A percentile compares a stretch with the other conserved stretches of the same genome.
Evolutionary conservation across 352 stramenopile genomes (phyloP).

Genomic region (Phytophthora kernoviae): DNA sequence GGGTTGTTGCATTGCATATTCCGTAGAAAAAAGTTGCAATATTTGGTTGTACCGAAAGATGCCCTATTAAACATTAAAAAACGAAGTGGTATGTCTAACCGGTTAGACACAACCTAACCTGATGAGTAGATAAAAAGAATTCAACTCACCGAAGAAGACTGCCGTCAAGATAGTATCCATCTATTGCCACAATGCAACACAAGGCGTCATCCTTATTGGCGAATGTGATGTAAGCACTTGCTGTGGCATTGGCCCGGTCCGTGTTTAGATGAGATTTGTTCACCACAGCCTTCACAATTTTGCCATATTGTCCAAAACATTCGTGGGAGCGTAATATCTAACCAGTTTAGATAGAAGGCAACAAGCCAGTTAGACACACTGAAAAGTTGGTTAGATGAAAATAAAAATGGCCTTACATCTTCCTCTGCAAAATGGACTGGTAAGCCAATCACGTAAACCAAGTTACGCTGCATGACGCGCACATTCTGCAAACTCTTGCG

Average conservation of each 20-base stretch:
- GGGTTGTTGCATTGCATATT: conserved; percentile 93
- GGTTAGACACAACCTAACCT: neutral
- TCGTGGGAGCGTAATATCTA: conserved; percentile 82
- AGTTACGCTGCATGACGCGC: conserved; percentile 93
- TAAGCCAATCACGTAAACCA: conserved; percentile 95
- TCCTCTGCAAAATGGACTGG: conserved; percentile 86
- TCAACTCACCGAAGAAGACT: conserved; percentile 60
- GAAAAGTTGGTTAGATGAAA: neutral
- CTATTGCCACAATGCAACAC: conserved; percentile 91
- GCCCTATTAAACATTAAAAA: conserved; percentile 48
- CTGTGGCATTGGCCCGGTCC: conserved; percentile 75
- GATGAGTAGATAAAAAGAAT: neutral
- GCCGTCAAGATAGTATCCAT: conserved; percentile 89
- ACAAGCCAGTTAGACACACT: neutral
- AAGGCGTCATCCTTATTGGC: conserved; percentile 90
- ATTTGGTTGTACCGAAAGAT: conserved; percentile 96
- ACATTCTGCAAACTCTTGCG: conserved; percentile 89
- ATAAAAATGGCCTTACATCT: conserved; percentile 35
- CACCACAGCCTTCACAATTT: conserved; percentile 93
- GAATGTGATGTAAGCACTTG: conserved; percentile 95
- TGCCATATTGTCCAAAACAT: conserved; percentile 94
- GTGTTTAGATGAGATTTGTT: conserved; percentile 85
- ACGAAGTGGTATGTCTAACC: neutral
- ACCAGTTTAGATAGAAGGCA: neutral
- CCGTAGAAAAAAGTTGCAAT: conserved; percentile 95